Percentiles rank a stretch among this genome's conserved stretches.
Evolutionary conservation across 2,329 filamentous ascomycete species (phyloP).

Genomic region (Colletotrichum acutatum): DNA sequence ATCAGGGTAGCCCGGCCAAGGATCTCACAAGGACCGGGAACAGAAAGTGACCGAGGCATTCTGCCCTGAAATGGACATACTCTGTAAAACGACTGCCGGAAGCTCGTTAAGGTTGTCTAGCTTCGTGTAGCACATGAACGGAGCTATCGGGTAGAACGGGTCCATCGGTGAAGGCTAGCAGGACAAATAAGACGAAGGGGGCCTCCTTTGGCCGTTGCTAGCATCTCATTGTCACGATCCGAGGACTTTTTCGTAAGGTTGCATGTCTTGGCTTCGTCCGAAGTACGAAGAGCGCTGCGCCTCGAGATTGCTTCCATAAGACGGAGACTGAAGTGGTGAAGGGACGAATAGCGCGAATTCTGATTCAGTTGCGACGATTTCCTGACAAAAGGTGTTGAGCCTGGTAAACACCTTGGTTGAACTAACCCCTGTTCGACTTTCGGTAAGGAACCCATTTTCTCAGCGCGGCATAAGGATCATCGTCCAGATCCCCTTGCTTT

Average conservation of each 20-base stretch:
- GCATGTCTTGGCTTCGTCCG: slow-evolving; percentile 8
- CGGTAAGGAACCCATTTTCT: not conserved
- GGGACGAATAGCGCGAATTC: not conserved
- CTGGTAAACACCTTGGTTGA: not conserved
- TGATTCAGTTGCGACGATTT: slow-evolving; percentile 2
- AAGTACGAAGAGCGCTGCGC: not conserved
- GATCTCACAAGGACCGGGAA: not conserved
- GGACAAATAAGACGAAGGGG: not conserved
- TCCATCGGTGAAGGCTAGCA: not conserved
- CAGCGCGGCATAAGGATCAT: not conserved
- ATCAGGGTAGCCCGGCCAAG: not conserved
- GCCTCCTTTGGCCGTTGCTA: not conserved
- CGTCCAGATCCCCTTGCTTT: not conserved
- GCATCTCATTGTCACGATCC: not conserved
- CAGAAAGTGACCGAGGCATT: not conserved
- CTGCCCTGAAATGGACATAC: not conserved
- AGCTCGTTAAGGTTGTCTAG: not conserved
- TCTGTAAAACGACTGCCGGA: not conserved
- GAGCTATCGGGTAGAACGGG: not conserved
- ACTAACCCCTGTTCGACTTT: not conserved
- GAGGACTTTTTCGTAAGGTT: not conserved
- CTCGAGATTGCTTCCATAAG: not conserved
- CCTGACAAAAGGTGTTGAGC: not conserved
- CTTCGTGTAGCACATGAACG: not conserved
- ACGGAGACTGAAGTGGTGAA: not conserved